These are phyloP conservation scores for Pyronema domesticum DNA, from an alignment of 495 filamentous ascomycete species.

Conservation along the genomic window DNA sequence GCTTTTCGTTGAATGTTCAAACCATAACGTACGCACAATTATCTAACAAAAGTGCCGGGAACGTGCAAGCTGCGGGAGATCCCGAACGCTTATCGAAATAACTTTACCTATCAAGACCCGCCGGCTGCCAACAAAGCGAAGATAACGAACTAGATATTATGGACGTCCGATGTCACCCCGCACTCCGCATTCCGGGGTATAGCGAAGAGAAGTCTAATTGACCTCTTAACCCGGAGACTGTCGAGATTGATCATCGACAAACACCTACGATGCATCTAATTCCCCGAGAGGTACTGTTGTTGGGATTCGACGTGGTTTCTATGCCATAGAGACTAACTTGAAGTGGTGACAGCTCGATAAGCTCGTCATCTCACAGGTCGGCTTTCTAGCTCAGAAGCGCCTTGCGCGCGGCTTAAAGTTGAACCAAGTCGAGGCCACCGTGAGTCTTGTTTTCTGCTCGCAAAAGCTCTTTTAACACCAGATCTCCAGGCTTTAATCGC, in stretches of 20 bases:
- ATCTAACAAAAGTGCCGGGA: no score
- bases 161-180: no score
- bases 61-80: no score
- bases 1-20: no score
- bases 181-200: no score
- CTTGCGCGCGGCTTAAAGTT: conserved; percentile 76
- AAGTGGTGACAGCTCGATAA: conserved; percentile 61
- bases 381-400: conserved; percentile 70
- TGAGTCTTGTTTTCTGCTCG: conserved; percentile 29
- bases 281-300: conserved; percentile 56
- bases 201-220: no score
- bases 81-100: no score
- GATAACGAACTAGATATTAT: no score
- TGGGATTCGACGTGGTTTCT: conserved; percentile 1
- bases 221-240: no score
- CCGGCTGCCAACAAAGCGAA: no score
- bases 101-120: no score
- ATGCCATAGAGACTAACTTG: neutral
- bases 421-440: conserved; percentile 81
- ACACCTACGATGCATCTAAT: conserved; percentile 53
- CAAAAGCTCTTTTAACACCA: neutral
- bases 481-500: conserved; percentile 65
- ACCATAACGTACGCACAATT: no score
- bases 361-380: conserved; percentile 79
- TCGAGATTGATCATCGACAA: neutral